Evolutionary conservation across 176 grass and related monocot genomes (phyloP).

Genomic region (Triticum dicoccoides): DNA sequence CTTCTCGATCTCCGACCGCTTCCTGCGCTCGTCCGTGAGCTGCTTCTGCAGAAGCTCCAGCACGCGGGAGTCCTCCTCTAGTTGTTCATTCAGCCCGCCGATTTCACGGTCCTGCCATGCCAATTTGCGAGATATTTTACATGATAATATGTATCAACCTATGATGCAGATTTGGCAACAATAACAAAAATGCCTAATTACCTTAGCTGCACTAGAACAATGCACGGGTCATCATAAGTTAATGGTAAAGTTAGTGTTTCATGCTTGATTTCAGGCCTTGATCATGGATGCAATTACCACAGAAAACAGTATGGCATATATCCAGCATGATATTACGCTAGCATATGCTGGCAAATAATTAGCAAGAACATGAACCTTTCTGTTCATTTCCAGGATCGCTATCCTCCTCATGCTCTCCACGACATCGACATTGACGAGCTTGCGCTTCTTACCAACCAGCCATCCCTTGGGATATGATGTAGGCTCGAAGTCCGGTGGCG

Average conservation of each 20-base stretch:
- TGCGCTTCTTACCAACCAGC: constrained; percentile 93
- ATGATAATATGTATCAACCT: neutral
- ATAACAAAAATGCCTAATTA: neutral
- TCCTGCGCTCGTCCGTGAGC: constrained; percentile 72
- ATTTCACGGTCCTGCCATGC: constrained; percentile 86
- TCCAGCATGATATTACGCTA: neutral
- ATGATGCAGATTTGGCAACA: neutral
- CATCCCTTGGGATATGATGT: constrained; percentile 85
- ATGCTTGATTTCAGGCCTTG: neutral
- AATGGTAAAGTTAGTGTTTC: constrained; percentile 1
- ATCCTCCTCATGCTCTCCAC: constrained; percentile 98
- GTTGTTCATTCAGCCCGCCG: constrained; percentile 77
- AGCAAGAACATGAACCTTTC: constrained; percentile 77
- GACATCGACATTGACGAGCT: constrained; percentile 97
- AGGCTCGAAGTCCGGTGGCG: constrained; percentile 92
- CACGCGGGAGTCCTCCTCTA: constrained; percentile 86
- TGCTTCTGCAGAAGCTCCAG: constrained; percentile 87
- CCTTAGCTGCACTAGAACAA: neutral
- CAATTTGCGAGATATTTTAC: neutral
- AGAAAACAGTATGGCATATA: constrained; percentile 4
- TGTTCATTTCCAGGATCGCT: constrained; percentile 97
- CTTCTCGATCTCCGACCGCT: constrained; percentile 73
- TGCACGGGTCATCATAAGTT: neutral
- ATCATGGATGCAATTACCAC: neutral
- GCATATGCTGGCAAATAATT: constrained; percentile 9